Percentiles rank a stretch among this genome's conserved stretches.
phyloP scores from a whole-genome alignment of 306 rosid genomes.

The Pterocarpus santalinus region DNA sequence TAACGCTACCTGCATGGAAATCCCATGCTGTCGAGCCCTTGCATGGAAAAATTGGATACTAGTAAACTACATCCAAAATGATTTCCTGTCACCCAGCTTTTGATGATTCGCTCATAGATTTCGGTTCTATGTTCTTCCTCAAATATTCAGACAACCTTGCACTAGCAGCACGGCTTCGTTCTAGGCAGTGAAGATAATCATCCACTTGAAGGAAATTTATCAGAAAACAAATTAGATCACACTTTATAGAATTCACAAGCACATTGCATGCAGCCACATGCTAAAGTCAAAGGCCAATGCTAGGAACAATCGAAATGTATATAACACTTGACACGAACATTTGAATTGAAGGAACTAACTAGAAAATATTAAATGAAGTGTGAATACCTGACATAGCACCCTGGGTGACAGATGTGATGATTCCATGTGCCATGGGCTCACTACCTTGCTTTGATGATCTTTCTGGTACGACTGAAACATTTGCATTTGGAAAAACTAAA shows the following conservation, averaged over 20 bases:
- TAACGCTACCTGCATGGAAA: conserved; percentile 13
- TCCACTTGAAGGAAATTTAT: conserved; percentile 62
- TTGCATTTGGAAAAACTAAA: conserved; percentile 86
- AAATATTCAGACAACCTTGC: conserved; percentile 77
- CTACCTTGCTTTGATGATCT: conserved; percentile 51
- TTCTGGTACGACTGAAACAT: conserved; percentile 61
- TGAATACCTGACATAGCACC: conserved; percentile 90
- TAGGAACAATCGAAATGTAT: not conserved
- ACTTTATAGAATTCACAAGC: not conserved
- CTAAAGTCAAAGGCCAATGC: not conserved
- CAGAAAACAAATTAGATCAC: conserved; percentile 47
- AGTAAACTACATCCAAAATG: conserved; percentile 6
- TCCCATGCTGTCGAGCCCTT: conserved; percentile 8
- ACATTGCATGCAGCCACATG: conserved; percentile 6
- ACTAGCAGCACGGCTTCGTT: conserved; percentile 83
- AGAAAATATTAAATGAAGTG: not conserved
- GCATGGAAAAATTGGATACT: conserved; percentile 15
- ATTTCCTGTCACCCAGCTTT: conserved; percentile 52
- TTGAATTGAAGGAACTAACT: conserved; percentile 10
- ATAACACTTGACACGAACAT: not conserved
- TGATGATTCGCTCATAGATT: conserved; percentile 55
- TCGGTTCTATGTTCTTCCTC: conserved; percentile 70
- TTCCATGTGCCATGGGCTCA: conserved; percentile 82
- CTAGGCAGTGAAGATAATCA: conserved; percentile 86
- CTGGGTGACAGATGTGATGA: conserved; percentile 89